These are phyloP conservation scores for Tylopilus sp. DNA, from an alignment of 768 basidiomycete genomes.

Conservation along the genomic window DNA sequence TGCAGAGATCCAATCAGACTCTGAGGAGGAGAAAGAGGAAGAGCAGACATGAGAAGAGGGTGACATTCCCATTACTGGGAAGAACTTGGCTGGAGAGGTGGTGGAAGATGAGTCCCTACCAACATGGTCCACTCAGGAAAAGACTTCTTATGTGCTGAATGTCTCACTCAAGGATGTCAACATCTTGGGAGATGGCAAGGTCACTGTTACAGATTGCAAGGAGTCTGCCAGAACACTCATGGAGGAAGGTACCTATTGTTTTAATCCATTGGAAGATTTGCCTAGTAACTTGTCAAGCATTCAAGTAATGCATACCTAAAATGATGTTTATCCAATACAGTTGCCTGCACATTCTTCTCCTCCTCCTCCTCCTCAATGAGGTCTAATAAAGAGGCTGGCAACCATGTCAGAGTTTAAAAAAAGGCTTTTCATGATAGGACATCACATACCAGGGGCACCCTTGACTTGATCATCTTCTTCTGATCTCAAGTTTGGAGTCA, in stretches of 20 bases:
- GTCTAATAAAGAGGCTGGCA: too few relatives aligned
- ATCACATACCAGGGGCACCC: too few relatives aligned
- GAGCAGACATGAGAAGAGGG: conserved; percentile 42
- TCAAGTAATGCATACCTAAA: too few relatives aligned
- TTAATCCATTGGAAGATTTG: too few relatives aligned
- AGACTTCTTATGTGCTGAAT: conserved; percentile 55
- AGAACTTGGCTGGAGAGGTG: conserved; percentile 46
- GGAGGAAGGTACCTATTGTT: conserved; percentile 54
- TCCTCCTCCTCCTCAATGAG: too few relatives aligned
- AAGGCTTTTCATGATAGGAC: too few relatives aligned
- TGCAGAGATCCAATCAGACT: conserved; percentile 57
- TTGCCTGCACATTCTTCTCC: too few relatives aligned
- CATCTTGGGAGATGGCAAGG: conserved; percentile 76
- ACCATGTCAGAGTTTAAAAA: too few relatives aligned
- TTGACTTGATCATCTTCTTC: too few relatives aligned
- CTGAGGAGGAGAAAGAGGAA: conserved; percentile 59
- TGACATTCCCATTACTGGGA: conserved; percentile 58
- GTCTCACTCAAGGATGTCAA: conserved; percentile 76
- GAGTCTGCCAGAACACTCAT: conserved; percentile 73
- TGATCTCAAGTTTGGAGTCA: too few relatives aligned
- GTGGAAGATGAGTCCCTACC: conserved; percentile 46
- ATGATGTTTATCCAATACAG: too few relatives aligned
- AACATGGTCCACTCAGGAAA: conserved; percentile 34
- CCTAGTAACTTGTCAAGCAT: too few relatives aligned
- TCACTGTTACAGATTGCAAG: conserved; percentile 72